Evolutionary conservation across 768 basidiomycete species (phyloP), one percentile per base, ranked within the genome.

Genomic region (Agrocybe praecox): DNA sequence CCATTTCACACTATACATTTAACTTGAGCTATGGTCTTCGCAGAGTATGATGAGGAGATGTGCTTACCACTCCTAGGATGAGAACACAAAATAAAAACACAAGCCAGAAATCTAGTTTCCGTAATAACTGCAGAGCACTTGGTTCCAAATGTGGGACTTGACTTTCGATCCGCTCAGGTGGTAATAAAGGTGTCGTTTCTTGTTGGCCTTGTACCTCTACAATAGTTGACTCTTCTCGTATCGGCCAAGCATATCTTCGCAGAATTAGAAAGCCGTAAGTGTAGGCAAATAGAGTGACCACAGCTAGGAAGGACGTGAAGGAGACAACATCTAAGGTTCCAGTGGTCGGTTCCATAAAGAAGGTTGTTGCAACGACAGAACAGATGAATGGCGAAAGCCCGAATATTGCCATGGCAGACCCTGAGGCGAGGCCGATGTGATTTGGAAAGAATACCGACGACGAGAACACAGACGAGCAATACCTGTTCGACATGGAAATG

Each of bases 381-480:
- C 92, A 78, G 61, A 90, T 83, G 19, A 92, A 74, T 0, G 92
- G 92, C 0, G 92, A 94, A 32, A 92, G 78, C n/a, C 92, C 90
- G 64, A 92, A 92, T 21, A 92, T 72, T 2, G 89, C 83, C 78
- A 86, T 85, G 65, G 80, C 87, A 10, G 76, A 71, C 4, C 89
- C 92, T 1, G 88, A 79, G 11, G 89, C 84, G 22, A 86, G 69
- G 18, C 89, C 89, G 45, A 83, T 81, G 60, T 87, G 82, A 5
- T 74, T 66, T 7, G 89, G 86, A 58, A 92, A 92, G 43, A 74
- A 77, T 70, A 84, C 86, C 2, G 89, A 87, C 0, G 91, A 90
- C 10, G 89, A 80, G 68, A 94, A 92, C 14, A 93, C 69, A 7
- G 84, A 80, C 0, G 89, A 88, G 62, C 93, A 92, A 62, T 86